Evolutionary conservation across 2,329 filamentous ascomycete species (phyloP).

Genomic region (Rosellinia necatrix): DNA sequence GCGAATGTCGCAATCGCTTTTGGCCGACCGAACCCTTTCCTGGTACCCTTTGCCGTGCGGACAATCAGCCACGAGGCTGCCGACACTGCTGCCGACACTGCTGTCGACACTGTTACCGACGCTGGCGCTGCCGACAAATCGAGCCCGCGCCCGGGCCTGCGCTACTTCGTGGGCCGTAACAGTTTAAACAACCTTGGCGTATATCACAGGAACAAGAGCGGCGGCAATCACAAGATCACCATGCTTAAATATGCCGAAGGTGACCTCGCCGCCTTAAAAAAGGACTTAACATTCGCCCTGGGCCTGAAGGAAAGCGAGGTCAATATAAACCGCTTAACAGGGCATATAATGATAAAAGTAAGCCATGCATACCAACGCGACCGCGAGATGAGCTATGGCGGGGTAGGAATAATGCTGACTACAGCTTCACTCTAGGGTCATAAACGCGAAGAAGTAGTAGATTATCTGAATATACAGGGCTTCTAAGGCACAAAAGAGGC

Average conservation of each 20-base stretch:
- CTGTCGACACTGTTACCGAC: constrained; percentile 8
- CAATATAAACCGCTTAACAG: constrained; percentile 63
- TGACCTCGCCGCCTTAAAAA: constrained; percentile 64
- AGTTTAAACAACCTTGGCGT: constrained; percentile 73
- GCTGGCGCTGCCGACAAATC: neutral
- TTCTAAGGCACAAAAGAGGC: constrained; percentile 28
- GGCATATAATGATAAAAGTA: constrained; percentile 78
- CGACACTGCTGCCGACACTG: neutral
- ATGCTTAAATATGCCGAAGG: constrained; percentile 80
- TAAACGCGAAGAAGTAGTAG: constrained; percentile 28
- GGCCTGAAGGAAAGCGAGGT: constrained; percentile 60
- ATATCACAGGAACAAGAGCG: constrained; percentile 74
- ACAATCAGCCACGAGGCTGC: constrained; percentile 25
- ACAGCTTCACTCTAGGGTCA: constrained; percentile 28
- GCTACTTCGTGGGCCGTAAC: constrained; percentile 76
- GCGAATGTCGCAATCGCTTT: constrained; percentile 4
- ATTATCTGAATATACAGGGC: constrained; percentile 34
- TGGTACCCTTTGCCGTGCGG: constrained; percentile 27
- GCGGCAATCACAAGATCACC: constrained; percentile 77
- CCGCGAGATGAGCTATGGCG: no score
- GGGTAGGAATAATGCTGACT: constrained; percentile 2
- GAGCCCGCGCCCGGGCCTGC: constrained; percentile 46
- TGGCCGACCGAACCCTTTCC: neutral
- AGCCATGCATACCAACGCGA: constrained; percentile 4
- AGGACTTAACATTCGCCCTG: constrained; percentile 66